Evolutionary conservation across 768 basidiomycete genomes (phyloP), one percentile per base, ranked within the genome.

Genomic region (Podaxis pistillaris): DNA sequence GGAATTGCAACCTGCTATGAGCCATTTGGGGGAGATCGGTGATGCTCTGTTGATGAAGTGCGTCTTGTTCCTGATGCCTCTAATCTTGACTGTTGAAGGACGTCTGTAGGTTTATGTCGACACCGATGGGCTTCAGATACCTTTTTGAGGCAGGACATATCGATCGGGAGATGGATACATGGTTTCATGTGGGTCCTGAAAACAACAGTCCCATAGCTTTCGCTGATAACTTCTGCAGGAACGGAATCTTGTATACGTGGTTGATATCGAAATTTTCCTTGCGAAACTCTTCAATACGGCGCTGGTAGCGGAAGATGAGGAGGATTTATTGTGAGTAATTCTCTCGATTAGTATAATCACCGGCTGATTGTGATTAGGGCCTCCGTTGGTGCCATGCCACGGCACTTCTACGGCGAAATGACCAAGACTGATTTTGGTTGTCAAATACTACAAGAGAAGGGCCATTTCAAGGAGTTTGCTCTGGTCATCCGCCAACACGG

Each of bases 401-500:
- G 91, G 1, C 96, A 99, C 73, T 98, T 99, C 75, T 96, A 98
- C 68, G 96, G 96, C 22, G 96, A 98, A 74, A 92, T 98, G 84
- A 90, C 95, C 51, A 98, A 97, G 74, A 98, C 97, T 2, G 91
- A 92, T 60, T 88, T 96, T 54, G 97, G 97, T 0, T 96, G 95
- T 73, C 91, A 92, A 70, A 87, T 95, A 9, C 77, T 99, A 44
- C 86, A 88, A 63, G 94, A 96, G 63, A 94, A 91, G 67, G 93
- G 93, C 0, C 94, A 98, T 71, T 95, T 98, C 69, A 71, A 83
- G 4, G 93, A 96, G 65, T 98, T 98, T 69, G 89, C 93, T 1
- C 88, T 93, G 63, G 92, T 96, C 68, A 92, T 98, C 57, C 84
- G 93, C 24, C 85, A 88, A 63, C 94, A 98, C 72, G 89, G 89